Base-by-base conservation (phyloP, 176 grass and related monocot genomes). In the Saccharum spontaneum region DNA sequence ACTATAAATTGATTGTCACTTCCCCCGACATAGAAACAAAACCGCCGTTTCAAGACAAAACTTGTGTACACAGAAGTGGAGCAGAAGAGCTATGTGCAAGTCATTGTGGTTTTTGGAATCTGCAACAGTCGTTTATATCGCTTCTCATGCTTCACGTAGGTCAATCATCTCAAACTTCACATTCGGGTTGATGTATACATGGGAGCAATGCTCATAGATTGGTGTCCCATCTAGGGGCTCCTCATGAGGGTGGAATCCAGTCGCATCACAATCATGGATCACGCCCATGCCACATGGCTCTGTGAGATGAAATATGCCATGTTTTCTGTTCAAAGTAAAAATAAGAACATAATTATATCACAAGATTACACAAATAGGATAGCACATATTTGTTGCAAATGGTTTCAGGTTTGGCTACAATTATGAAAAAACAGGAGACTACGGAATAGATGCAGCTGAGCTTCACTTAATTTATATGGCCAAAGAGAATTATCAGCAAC, bases 221-320 rank as follows among this genome's bases (percentile, higher is more conserved):
- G 96, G 90, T 11, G 77, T 92, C 43, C 91, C 93, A 81, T 98
- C 96, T 15, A 82, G 83, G 59, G 96, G 91, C 78, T 98, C 91
- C 80, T 98, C 93, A 8, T 98, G 96, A 33, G 96, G 96, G 82
- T 98, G 96, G 84, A 98, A 98, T 72, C 96, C 96, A 34, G 81
- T 90, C 75, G 87, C 96, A 67, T 95, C 89, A 48, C 96, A 98
- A 81, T 95, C 89, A 34, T 88, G 93, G 59, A 98, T 95, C 68
- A 94, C 83, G 34, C 86, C 83, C 84, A 98, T 87, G 63, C 96
- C 96, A 65, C 89, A 85, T 79, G 96, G 96, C 84, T 98, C 96
- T 10, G 93, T 88, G 36, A 98, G 92, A 69, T 98, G 96, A 86
- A 98, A 98, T 98, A 98, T 95, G 31, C 96, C 93, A 52, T 98